Evolutionary conservation across 2,329 filamentous ascomycete genomes (phyloP).

Genomic region (Talaromyces sp.): DNA sequence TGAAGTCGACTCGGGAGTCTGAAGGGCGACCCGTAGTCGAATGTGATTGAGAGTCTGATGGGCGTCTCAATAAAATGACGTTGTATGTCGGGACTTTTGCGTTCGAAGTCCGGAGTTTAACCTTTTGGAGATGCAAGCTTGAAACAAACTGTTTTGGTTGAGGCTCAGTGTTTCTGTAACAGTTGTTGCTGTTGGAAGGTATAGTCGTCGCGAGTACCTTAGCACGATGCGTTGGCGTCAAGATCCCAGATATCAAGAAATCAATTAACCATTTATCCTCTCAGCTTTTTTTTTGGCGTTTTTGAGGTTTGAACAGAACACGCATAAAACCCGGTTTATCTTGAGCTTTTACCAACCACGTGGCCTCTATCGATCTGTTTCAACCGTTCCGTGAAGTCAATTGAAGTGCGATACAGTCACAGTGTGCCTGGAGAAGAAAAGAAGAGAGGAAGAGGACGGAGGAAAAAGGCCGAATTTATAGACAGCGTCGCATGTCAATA

Average conservation of each 20-base stretch:
- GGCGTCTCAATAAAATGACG: background rate
- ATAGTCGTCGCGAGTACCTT: constrained; percentile 14
- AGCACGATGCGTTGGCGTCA: constrained; percentile 7
- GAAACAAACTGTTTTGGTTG: background rate
- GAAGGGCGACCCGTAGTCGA: background rate
- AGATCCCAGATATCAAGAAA: constrained; percentile 21
- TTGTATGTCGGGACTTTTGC: constrained; percentile 2
- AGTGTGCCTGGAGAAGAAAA: constrained; percentile 10
- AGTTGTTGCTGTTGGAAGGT: constrained; percentile 12
- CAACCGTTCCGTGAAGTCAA: constrained; percentile 9
- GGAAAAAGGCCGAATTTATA: constrained; percentile 1
- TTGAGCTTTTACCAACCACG: constrained; percentile 19
- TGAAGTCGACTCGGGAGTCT: background rate
- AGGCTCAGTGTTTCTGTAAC: constrained; percentile 9
- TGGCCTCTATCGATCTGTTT: constrained; percentile 13
- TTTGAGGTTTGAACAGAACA: constrained; percentile 18
- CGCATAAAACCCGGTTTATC: constrained; percentile 21
- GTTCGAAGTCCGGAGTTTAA: constrained; percentile 1
- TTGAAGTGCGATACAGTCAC: constrained; percentile 14
- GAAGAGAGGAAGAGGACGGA: background rate
- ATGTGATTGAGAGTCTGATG: constrained; percentile 6
- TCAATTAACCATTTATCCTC: constrained; percentile 19
- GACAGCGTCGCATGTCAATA: background rate
- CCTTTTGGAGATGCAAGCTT: background rate
- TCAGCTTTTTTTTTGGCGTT: constrained; percentile 18